Conservation (phyloP, 495 filamentous ascomycete genomes). For the Chaetomium tenue region DNA sequence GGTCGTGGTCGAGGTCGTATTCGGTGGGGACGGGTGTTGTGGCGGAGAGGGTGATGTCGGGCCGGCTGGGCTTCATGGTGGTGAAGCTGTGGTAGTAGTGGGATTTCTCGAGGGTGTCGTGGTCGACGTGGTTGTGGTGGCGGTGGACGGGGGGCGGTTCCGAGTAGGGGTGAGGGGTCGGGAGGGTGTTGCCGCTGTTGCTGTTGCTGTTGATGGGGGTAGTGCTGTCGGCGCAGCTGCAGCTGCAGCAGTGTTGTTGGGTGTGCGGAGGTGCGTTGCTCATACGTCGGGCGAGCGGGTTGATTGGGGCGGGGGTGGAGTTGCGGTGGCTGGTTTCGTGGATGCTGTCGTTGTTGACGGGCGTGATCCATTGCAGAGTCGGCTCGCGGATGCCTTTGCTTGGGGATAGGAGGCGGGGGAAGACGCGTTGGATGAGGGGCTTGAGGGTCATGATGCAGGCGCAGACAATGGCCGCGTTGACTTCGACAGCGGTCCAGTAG, state of each 20-base stretch:
- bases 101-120: conserved; percentile 12
- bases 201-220: neutral
- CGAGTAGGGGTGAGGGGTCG: conserved; percentile 4
- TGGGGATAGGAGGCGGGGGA: conserved; percentile 26
- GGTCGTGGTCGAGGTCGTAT: conserved; percentile 5
- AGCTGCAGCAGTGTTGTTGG: conserved; percentile 4
- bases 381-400: conserved; percentile 21
- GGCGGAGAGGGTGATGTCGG: no score
- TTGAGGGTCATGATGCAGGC: conserved; percentile 38
- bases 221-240: neutral
- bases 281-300: neutral
- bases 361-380: conserved; percentile 33
- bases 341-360: conserved; percentile 11
- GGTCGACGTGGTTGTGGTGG: neutral
- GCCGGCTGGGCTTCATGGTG: neutral
- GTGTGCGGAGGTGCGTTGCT: conserved; percentile 1
- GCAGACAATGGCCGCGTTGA: conserved; percentile 34
- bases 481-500: conserved; percentile 34
- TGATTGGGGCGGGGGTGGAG: neutral
- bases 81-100: conserved; percentile 18
- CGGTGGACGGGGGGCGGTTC: conserved; percentile 5
- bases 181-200: conserved; percentile 1
- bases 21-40: neutral
- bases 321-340: neutral
- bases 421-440: conserved; percentile 31